Base-by-base conservation (phyloP, 192 early-diverging fungal species). In the Dissophora globulifera region DNA sequence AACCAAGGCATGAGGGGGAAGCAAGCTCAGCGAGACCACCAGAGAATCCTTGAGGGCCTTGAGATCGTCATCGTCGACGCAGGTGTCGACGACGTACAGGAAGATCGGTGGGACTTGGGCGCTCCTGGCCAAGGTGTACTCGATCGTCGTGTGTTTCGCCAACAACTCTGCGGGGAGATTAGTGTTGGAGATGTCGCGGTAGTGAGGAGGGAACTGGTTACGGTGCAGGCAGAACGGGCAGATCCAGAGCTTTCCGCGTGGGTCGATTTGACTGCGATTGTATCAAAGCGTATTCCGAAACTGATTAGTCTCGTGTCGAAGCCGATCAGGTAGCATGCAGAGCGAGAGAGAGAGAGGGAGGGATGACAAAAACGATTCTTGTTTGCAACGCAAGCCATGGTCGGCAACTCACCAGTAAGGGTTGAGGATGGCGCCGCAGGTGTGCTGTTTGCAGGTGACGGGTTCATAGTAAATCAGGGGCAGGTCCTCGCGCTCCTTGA, bases 61-160 rank as follows among this genome's bases (percentile, higher is more conserved):
- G 49, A 99, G 85, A 79, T 99, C 96, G 13, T 93, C 92, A 38
- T 97, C 94, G 40, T 95, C 93, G 26, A 99, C 69, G 71, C 97
- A 99, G 2, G 96, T 98, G 82, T 99, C 97, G 30, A 99, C 95
- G n/a, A 98, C 92, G 67, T 91, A 99, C 60, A 99, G 82, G 66
- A 99, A 99, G 58, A 99, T 91, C n/a, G 97, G 97, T 41, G 97
- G 96, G 20, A 91, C 85, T 15, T 95, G 94, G 50, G 91, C 90
- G 53, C 87, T 89, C 40, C 96, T 91, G 56, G 89, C 85, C 60
- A 99, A 82, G n/a, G 91, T 91, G 82, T 99, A 99, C 84, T 99
- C 97, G 60, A 99, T 95, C 10, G 97, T 98, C 9, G 95, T 95
- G 83, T 91, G 96, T 52, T 93, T 91, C 46, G 90, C 87, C 56